Conservation (phyloP, 768 basidiomycete species). For the Cantharellus anzutake region DNA sequence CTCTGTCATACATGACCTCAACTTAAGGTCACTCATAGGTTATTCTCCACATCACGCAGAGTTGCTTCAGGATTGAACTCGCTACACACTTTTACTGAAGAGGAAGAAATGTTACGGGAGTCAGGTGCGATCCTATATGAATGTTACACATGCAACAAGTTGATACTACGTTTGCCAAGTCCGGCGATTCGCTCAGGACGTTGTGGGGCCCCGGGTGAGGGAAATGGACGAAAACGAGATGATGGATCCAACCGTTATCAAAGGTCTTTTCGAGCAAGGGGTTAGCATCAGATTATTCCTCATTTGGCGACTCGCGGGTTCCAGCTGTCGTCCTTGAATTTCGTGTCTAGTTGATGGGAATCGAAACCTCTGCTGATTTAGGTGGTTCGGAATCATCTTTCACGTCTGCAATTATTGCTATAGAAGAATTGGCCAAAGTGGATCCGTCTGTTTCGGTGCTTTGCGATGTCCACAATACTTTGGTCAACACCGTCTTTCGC, state of each 20-base stretch:
- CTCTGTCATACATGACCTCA: background rate
- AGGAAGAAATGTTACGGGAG: conserved; percentile 87
- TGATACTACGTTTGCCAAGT: conserved; percentile 26
- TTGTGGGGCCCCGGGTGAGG: conserved; percentile 75
- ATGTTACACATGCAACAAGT: background rate
- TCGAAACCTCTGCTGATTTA: conserved; percentile 70
- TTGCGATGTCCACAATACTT: conserved; percentile 96
- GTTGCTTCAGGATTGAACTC: conserved; percentile 20
- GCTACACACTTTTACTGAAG: conserved; percentile 73
- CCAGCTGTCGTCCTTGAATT: background rate
- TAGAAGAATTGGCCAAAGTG: conserved; percentile 91
- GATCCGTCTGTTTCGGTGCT: conserved; percentile 93
- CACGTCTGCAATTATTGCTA: conserved; percentile 85
- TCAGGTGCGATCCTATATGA: conserved; percentile 34
- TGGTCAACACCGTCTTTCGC: conserved; percentile 88
- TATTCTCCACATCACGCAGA: conserved; percentile 4
- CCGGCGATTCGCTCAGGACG: conserved; percentile 70
- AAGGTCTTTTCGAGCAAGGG: conserved; percentile 86
- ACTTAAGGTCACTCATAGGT: background rate
- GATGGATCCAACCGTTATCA: conserved; percentile 79
- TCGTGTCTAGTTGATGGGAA: conserved; percentile 71
- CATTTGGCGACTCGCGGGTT: conserved; percentile 1
- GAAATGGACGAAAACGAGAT: conserved; percentile 97
- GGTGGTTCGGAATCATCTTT: conserved; percentile 85
- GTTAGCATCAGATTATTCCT: conserved; percentile 27